Evolutionary conservation across 805 yeast genomes (phyloP), one percentile per base, ranked within the genome.

Genomic region (Jamesozyma hellenica): DNA sequence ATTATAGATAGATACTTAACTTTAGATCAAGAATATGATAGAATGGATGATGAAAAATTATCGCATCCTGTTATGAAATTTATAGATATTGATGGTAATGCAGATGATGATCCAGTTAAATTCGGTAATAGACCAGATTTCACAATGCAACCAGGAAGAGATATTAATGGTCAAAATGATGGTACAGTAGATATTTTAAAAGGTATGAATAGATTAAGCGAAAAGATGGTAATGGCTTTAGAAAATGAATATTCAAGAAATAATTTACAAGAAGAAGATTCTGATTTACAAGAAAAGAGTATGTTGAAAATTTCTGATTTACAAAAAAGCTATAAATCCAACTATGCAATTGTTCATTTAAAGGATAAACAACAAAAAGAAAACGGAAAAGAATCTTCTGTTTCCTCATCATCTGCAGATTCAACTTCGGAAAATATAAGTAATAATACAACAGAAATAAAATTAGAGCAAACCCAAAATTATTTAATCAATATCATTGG

Each of bases 121-220:
- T 61, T 72, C 36, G 96, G 96, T 1, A 84, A 85, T 53, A 68
- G 70, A 16, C 95, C 96, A 0, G 96, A 90, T 61, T 67, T 84
- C 40, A 90, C 96, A 6, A 90, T 90, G 97, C 70, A 72, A 41
- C 71, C 69, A 31, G 74, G 73, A 31, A 50, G 49, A 3, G 69
- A 66, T 42, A 63, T 66, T 8, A 66, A 72, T 42, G 77, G 79
- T 34, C 62, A 68, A 31, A 72, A 72, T 34, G 95, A 84, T 47
- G 63, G 65, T 32, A 75, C 87, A 49, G 70, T 84, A 14, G 75
- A 82, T 14, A 77, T 87, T 15, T 69, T 92, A 65, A 72, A 82
- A 48, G 85, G 94, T 45, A 87, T 90, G 92, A 90, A 90, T 62
- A 74, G 87, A 43, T 65, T 90, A 36, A 81, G 94, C 55, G 77